Evolutionary conservation across 2,329 filamentous ascomycete genomes (phyloP).

Genomic region (Neophaeococcomyces aloes): DNA sequence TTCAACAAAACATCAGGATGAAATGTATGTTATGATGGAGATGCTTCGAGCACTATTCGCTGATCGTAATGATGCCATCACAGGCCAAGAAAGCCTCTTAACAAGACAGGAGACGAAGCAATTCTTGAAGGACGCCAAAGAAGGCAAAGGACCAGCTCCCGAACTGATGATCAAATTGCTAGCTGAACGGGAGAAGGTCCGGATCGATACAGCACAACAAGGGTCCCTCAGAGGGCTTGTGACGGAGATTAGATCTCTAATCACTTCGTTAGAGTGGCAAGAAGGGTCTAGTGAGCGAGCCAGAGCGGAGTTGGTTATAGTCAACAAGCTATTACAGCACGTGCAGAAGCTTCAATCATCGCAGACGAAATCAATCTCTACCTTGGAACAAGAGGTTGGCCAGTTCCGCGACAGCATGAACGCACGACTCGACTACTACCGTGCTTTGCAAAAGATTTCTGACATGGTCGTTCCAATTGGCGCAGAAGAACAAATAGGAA

Average conservation of each 20-base stretch:
- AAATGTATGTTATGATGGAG: conserved; percentile 78
- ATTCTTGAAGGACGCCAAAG: conserved; percentile 50
- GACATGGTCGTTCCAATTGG: conserved; percentile 66
- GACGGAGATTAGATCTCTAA: conserved; percentile 56
- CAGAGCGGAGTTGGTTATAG: conserved; percentile 53
- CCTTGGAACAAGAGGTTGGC: conserved; percentile 57
- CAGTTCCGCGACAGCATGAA: conserved; percentile 73
- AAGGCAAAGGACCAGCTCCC: conserved; percentile 61
- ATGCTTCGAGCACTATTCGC: conserved; percentile 63
- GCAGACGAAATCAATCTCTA: conserved; percentile 42
- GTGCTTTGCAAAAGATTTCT: conserved; percentile 80
- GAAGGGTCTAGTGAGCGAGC: conserved; percentile 46
- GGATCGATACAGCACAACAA: conserved; percentile 35
- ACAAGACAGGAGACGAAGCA: conserved; percentile 60
- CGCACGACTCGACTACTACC: conserved; percentile 75
- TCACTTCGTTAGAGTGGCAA: conserved; percentile 50
- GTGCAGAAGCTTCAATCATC: conserved; percentile 44
- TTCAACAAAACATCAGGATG: conserved; percentile 77
- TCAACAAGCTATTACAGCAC: conserved; percentile 51
- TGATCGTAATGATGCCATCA: conserved; percentile 66
- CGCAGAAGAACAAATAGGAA: conserved; percentile 50
- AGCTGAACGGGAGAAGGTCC: conserved; percentile 34
- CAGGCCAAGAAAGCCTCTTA: conserved; percentile 65
- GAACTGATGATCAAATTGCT: conserved; percentile 46
- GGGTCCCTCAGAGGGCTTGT: conserved; percentile 62